These are phyloP conservation scores for Closterium sp. DNA, from an alignment of 139 green algal genomes.

Conservation along the genomic window DNA sequence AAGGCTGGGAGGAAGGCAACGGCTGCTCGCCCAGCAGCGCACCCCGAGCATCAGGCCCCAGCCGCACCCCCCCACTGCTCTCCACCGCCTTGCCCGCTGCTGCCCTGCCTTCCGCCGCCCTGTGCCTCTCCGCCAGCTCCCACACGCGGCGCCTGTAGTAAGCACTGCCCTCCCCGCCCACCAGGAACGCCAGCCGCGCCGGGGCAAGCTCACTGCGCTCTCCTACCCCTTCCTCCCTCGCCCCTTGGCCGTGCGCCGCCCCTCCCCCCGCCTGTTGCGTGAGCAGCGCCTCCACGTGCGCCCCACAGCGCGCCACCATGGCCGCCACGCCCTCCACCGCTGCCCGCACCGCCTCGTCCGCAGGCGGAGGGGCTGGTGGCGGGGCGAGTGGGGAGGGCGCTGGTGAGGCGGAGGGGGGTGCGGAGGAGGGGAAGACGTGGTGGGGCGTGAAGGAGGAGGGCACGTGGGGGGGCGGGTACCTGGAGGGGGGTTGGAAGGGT, in stretches of 20 bases:
- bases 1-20: not conserved
- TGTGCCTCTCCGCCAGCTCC: conserved; percentile 22
- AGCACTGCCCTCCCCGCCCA: conserved; percentile 3
- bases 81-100: not conserved
- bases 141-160: conserved; percentile 37
- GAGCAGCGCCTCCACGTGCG: conserved; percentile 18
- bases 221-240: not conserved
- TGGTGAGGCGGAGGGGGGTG: not conserved
- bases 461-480: conserved; percentile 22
- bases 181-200: conserved; percentile 26
- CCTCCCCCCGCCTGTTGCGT: conserved; percentile 15
- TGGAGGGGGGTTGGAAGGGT: not conserved
- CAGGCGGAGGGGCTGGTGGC: not conserved
- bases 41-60: conserved; percentile 17
- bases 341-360: not conserved
- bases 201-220: not conserved
- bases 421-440: conserved; percentile 14
- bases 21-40: conserved; percentile 37
- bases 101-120: not conserved
- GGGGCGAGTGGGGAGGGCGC: not conserved
- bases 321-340: conserved; percentile 27
- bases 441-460: conserved; percentile 7
- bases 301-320: conserved; percentile 30
- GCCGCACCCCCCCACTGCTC: not conserved
- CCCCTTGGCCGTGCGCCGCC: not conserved